Evolutionary conservation across 2,329 filamentous ascomycete genomes (phyloP).

Genomic region (Grosmannia huntii): DNA sequence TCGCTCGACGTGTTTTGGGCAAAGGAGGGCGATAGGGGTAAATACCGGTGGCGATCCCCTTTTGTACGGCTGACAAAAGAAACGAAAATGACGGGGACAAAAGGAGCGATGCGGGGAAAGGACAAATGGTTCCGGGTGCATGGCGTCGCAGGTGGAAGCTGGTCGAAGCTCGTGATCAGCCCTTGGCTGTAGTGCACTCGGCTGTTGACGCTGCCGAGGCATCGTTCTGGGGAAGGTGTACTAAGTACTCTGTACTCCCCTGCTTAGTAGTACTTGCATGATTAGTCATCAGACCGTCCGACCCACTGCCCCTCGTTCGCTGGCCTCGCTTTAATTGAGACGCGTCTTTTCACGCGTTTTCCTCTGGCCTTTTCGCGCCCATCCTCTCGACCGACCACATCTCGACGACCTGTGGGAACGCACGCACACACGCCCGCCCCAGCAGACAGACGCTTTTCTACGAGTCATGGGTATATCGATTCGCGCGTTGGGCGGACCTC

Average conservation of each 20-base stretch:
- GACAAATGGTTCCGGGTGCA: no score
- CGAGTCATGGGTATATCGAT: not conserved
- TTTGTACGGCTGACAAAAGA: no score
- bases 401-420: no score
- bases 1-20: no score
- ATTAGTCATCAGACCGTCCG: no score
- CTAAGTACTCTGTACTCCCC: not conserved
- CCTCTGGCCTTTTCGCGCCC: not conserved
- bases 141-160: not conserved
- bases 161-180: not conserved
- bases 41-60: no score
- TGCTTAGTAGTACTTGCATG: no score
- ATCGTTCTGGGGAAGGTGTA: not conserved
- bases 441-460: not conserved
- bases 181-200: not conserved
- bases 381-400: no score
- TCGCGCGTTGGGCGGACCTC: not conserved
- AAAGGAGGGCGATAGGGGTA: no score
- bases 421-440: not conserved
- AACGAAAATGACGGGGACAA: no score
- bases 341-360: not conserved
- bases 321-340: not conserved
- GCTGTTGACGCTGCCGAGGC: not conserved
- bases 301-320: no score
- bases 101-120: no score